Evolutionary conservation across 1,139 yeast species (phyloP).

Genomic region (Debaryomyces fabryi): DNA sequence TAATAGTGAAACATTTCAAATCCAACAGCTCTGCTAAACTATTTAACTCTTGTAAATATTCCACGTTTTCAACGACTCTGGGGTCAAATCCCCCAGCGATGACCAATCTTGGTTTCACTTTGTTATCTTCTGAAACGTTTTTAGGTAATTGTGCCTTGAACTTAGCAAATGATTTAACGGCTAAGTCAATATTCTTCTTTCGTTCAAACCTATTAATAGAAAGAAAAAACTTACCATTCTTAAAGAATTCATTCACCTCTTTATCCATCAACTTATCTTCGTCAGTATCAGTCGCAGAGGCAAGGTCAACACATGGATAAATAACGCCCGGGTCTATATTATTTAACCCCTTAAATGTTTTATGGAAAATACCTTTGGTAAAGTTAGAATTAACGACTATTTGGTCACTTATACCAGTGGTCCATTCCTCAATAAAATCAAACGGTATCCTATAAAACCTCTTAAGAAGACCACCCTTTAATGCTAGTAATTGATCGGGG

Average conservation of each 20-base stretch:
- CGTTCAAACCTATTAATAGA: conserved; percentile 89
- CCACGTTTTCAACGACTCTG: conserved; percentile 74
- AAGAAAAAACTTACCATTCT: conserved; percentile 49
- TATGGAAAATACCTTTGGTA: conserved; percentile 68
- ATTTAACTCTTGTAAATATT: conserved; percentile 65
- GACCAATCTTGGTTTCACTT: conserved; percentile 47
- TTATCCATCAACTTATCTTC: conserved; percentile 23
- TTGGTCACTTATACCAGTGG: conserved; percentile 75
- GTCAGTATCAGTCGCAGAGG: conserved; percentile 19
- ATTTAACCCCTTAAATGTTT: conserved; percentile 57
- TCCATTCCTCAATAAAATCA: conserved; percentile 77
- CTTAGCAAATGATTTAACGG: conserved; percentile 63
- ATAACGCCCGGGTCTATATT: conserved; percentile 64
- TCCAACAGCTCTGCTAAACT: conserved; percentile 47
- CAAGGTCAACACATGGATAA: conserved; percentile 81
- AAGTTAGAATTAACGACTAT: conserved; percentile 87
- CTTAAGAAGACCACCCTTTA: conserved; percentile 57
- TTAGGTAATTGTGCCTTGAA: conserved; percentile 23
- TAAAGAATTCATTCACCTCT: conserved; percentile 34
- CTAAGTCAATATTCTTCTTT: conserved; percentile 80
- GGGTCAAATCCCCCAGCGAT: conserved; percentile 94
- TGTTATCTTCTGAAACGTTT: conserved; percentile 8
- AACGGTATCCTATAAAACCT: conserved; percentile 77
- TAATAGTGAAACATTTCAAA: conserved; percentile 50
- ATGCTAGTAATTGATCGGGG: conserved; percentile 84